phyloP scores from a whole-genome alignment of 75 land plant genomes.

The Pinus albicaulis region DNA sequence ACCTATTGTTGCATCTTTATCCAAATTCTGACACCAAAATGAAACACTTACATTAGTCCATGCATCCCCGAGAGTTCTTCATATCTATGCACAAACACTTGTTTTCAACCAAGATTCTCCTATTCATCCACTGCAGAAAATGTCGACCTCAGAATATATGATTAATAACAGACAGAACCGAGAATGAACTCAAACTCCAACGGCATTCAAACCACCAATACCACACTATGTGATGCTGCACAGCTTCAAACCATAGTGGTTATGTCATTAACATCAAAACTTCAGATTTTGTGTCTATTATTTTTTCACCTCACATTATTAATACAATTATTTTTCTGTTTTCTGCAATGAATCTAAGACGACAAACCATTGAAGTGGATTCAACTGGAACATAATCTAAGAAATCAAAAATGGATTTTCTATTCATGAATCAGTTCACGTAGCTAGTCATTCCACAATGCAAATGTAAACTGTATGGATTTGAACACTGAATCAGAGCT shows the following conservation, averaged over 20 bases:
- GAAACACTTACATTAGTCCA: neutral
- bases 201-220: neutral
- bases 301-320: neutral
- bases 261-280: neutral
- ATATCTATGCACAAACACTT: neutral
- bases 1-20: constrained; percentile 62
- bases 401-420: too few relatives aligned
- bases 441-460: neutral
- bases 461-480: neutral
- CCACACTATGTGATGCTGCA: neutral
- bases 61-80: neutral
- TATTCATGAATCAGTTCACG: neutral
- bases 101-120: neutral
- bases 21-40: constrained; percentile 61
- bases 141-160: neutral
- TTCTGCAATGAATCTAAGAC: neutral
- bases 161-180: neutral
- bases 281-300: neutral
- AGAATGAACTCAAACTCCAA: neutral
- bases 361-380: neutral
- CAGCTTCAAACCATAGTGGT: neutral
- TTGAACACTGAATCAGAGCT: constrained; percentile 12
- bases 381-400: neutral
- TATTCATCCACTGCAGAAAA: neutral
- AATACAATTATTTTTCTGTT: neutral